Evolutionary conservation across 2,329 filamentous ascomycete genomes (phyloP).

Genomic region (Beauveria sp.): DNA sequence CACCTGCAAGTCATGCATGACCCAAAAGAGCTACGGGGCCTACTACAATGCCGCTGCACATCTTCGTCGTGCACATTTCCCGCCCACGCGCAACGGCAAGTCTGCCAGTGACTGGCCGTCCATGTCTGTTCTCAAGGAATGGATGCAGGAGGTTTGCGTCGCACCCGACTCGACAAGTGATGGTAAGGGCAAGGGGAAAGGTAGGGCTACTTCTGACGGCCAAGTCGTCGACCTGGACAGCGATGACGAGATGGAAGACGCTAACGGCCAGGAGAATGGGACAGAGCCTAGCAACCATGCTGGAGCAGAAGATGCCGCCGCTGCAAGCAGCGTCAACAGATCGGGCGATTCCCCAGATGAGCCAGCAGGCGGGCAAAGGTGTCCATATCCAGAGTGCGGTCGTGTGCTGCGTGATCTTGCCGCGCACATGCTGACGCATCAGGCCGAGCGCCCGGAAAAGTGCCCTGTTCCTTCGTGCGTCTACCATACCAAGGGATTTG

Average conservation of each 20-base stretch:
- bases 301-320: not conserved
- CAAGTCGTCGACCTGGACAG: constrained; percentile 3
- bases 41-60: constrained; percentile 56
- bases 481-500: constrained; percentile 12
- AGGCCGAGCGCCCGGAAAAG: constrained; percentile 76
- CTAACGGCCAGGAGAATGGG: not conserved
- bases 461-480: constrained; percentile 6
- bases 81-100: constrained; percentile 43
- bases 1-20: constrained; percentile 50
- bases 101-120: constrained; percentile 52
- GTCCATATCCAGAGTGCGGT: constrained; percentile 51
- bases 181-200: constrained; percentile 42
- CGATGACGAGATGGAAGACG: constrained; percentile 8
- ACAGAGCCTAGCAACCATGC: not conserved
- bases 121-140: constrained; percentile 50
- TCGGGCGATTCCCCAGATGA: not conserved
- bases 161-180: constrained; percentile 43
- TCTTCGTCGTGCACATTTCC: constrained; percentile 49
- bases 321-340: constrained; percentile 14
- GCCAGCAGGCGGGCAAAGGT: constrained; percentile 20
- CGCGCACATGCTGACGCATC: constrained; percentile 94
- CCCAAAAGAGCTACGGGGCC: constrained; percentile 49
- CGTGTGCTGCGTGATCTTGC: constrained; percentile 58
- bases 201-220: constrained; percentile 17
- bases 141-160: constrained; percentile 53